Evolutionary conservation across 2,329 filamentous ascomycete species (phyloP).

Genomic region (Graphilbum fragrans): DNA sequence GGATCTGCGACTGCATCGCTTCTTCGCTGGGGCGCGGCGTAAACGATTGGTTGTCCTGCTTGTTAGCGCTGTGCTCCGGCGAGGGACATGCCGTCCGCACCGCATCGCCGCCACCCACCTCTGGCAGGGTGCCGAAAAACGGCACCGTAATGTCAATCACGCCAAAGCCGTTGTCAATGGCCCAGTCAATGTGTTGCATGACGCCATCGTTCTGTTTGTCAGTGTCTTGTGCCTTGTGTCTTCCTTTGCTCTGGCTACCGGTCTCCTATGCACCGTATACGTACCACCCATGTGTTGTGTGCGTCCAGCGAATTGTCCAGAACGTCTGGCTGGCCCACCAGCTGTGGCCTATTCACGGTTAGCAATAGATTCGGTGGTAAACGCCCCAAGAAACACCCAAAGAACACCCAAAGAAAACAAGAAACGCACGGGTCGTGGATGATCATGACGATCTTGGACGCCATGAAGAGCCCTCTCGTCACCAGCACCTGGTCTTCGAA

Average conservation of each 20-base stretch:
- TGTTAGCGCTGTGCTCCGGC: background rate
- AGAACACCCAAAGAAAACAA: background rate
- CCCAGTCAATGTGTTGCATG: constrained; percentile 76
- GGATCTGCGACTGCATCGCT: constrained; percentile 44
- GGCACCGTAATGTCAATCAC: constrained; percentile 91
- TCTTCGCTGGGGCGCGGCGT: constrained; percentile 31
- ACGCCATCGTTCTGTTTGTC: constrained; percentile 61
- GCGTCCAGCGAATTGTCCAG: constrained; percentile 63
- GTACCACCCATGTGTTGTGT: constrained; percentile 81
- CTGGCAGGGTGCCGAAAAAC: constrained; percentile 54
- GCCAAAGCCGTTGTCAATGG: constrained; percentile 60
- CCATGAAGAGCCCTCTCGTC: constrained; percentile 56
- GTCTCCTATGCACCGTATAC: constrained; percentile 16
- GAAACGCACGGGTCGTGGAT: constrained; percentile 74
- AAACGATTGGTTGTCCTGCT: constrained; percentile 34
- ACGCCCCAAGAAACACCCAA: too few species aligned
- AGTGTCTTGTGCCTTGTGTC: background rate
- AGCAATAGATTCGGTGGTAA: too few species aligned
- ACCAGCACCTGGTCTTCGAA: constrained; percentile 82
- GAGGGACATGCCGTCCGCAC: background rate
- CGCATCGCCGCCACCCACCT: constrained; percentile 25
- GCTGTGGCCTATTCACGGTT: constrained; percentile 43
- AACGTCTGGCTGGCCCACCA: constrained; percentile 54
- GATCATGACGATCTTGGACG: constrained; percentile 64
- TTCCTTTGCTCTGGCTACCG: background rate